Evolutionary conservation across 2,329 filamentous ascomycete genomes (phyloP), one percentile per base, ranked within the genome.

Genomic region (Scedosporium dehoogii): DNA sequence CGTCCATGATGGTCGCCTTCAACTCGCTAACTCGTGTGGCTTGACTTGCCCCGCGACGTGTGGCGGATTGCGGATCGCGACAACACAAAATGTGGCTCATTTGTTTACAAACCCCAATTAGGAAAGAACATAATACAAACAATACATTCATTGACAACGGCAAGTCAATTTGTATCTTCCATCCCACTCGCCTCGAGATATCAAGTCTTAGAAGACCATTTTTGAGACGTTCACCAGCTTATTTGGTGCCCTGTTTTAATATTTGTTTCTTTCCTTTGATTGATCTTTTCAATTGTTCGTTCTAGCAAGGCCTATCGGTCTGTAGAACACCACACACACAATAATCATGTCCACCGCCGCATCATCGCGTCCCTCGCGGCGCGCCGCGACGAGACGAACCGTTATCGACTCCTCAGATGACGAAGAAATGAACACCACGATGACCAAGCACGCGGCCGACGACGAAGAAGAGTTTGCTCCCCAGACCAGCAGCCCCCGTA

Each of bases 361-460:
- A 74, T 72, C 75, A 64, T 72, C 76, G 61, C 75, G 75, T 62
- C 70, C 74, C 59, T 70, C 74, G 61, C 69, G 75, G 69, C 74
- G 75, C 70, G 73, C 77, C 64, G 78, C 80, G 44, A 74, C 88
- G 60, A 84, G 91, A 70, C 86, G 88, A 69, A 89, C 86, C 68
- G 84, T 88, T 59, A 81, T 96, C 58, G 78, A 92, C 64, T 91
- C 96, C 67, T 91, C 87, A 7, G 91, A 93, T 51, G 91, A 96
- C 63, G 89, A 91, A 62, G 89, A 91, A 62, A 75, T 81, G 46
- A 78, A 83, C 68, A 78, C 81, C 65, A 79, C 84, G 69, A 80
- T 83, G 60, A 77, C 72, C 51, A 72, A 67, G 55, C 73, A 70
- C 64, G 79, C 84, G 16, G 82, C 88, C 29, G 84, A 88, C 3